Evolutionary conservation across 2,329 filamentous ascomycete species (phyloP).

Genomic region (Dactylellina drechsleri): DNA sequence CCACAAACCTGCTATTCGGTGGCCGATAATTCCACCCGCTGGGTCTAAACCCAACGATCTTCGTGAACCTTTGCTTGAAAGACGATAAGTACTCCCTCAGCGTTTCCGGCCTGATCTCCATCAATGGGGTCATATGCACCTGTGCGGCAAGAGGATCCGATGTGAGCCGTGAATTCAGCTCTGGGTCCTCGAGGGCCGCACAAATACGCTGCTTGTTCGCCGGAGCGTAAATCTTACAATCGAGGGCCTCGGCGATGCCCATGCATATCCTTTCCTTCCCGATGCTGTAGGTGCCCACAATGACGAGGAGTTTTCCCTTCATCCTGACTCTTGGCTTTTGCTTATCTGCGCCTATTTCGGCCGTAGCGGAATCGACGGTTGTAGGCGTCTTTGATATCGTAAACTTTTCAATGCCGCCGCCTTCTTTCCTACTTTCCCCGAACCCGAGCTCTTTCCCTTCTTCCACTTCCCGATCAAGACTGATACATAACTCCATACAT

Average conservation of each 20-base stretch:
- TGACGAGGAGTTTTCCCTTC: constrained; percentile 79
- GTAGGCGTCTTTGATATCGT: constrained; percentile 53
- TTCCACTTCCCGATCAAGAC: constrained; percentile 72
- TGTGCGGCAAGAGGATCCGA: constrained; percentile 83
- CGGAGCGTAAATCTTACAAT: constrained; percentile 88
- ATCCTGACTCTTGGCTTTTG: constrained; percentile 62
- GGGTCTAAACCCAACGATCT: constrained; percentile 88
- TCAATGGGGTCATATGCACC: constrained; percentile 96
- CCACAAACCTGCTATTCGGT: constrained; percentile 70
- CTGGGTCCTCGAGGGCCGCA: constrained; percentile 83
- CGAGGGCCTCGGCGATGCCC: constrained; percentile 85
- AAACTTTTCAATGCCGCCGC: constrained; percentile 70
- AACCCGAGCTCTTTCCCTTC: constrained; percentile 66
- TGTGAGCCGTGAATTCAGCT: constrained; percentile 81
- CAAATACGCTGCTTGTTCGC: constrained; percentile 85
- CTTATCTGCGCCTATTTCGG: constrained; percentile 58
- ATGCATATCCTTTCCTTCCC: constrained; percentile 96
- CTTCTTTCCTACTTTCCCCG: constrained; percentile 69
- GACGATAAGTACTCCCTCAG: constrained; percentile 86
- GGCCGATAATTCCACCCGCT: constrained; percentile 94
- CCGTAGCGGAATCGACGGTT: constrained; percentile 13
- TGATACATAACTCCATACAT: constrained; percentile 87
- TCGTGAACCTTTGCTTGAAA: constrained; percentile 82
- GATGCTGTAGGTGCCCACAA: constrained; percentile 97
- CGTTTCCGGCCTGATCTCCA: constrained; percentile 91